Conservation (phyloP, 2,329 filamentous ascomycete genomes). For the Fusarium cicatricum region DNA sequence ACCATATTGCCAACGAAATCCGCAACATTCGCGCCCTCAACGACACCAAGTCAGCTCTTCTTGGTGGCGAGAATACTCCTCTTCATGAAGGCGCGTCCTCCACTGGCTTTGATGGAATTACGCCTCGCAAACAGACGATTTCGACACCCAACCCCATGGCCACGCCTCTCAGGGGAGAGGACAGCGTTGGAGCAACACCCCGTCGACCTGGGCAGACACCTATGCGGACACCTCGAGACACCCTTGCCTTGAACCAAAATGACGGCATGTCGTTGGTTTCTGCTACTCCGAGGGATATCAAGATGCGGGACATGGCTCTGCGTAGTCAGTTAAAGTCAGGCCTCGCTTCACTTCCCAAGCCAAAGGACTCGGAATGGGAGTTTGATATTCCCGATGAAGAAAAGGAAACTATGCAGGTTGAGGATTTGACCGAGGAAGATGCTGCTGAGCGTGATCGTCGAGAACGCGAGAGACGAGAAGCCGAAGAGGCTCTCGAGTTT, state of each 20-base stretch:
- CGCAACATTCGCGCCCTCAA: slow-evolving; percentile 91
- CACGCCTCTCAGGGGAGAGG: slow-evolving; percentile 77
- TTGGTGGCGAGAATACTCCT: slow-evolving; percentile 93
- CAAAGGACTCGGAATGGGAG: slow-evolving; percentile 94
- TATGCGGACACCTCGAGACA: slow-evolving; percentile 87
- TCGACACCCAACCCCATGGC: slow-evolving; percentile 97
- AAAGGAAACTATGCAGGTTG: slow-evolving; percentile 60
- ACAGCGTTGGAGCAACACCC: slow-evolving; percentile 74
- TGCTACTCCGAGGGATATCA: slow-evolving; percentile 80
- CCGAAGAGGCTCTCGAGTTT: slow-evolving; percentile 79
- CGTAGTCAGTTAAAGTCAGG: slow-evolving; percentile 74
- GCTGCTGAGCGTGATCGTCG: slow-evolving; percentile 80
- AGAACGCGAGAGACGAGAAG: slow-evolving; percentile 76
- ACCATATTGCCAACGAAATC: slow-evolving; percentile 96
- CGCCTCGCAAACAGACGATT: slow-evolving; percentile 80
- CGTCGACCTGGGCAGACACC: slow-evolving; percentile 80
- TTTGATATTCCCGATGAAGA: slow-evolving; percentile 89
- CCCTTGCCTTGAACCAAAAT: slow-evolving; percentile 80
- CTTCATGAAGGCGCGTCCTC: slow-evolving; percentile 82
- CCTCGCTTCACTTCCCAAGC: slow-evolving; percentile 86
- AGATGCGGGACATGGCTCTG: slow-evolving; percentile 72
- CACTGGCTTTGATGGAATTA: slow-evolving; percentile 86
- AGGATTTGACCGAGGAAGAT: slow-evolving; percentile 63
- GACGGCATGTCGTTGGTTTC: slow-evolving; percentile 73
- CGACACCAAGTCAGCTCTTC: slow-evolving; percentile 89